Evolutionary conservation across 139 green algal genomes (phyloP).

Genomic region (Tetratostichococcus sp.): DNA sequence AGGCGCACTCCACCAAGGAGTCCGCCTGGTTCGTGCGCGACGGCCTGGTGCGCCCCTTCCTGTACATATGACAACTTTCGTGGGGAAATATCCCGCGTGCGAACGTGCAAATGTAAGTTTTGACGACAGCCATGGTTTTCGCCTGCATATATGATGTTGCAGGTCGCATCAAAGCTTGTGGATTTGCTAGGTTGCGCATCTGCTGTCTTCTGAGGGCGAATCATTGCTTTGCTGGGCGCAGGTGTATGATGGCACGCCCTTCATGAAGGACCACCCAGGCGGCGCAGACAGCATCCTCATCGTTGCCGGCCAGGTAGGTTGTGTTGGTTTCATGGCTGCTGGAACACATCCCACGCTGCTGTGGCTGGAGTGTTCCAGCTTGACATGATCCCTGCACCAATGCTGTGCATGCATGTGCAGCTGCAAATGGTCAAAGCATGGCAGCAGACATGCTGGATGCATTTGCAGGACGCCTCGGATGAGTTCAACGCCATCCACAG

Average conservation of each 20-base stretch:
- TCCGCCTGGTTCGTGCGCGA: conserved; percentile 91
- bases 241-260: conserved; percentile 87
- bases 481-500: conserved; percentile 91
- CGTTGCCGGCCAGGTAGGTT: conserved; percentile 30
- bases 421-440: neutral
- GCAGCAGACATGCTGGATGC: neutral
- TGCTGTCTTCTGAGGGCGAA: no score
- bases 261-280: conserved; percentile 90
- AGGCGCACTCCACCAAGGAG: conserved; percentile 56
- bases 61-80: no score
- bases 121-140: no score
- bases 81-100: no score
- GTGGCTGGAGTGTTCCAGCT: no score
- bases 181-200: no score
- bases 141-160: no score
- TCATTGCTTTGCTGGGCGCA: neutral
- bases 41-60: conserved; percentile 59
- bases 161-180: no score
- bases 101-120: no score
- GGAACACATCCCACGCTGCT: no score
- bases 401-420: no score
- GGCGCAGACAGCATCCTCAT: conserved; percentile 84
- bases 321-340: no score
- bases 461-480: conserved; percentile 61
- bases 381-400: neutral